These are phyloP conservation scores for Phellopilus nigrolimitatus DNA, from an alignment of 1,284 basidiomycete species.

Conservation along the genomic window DNA sequence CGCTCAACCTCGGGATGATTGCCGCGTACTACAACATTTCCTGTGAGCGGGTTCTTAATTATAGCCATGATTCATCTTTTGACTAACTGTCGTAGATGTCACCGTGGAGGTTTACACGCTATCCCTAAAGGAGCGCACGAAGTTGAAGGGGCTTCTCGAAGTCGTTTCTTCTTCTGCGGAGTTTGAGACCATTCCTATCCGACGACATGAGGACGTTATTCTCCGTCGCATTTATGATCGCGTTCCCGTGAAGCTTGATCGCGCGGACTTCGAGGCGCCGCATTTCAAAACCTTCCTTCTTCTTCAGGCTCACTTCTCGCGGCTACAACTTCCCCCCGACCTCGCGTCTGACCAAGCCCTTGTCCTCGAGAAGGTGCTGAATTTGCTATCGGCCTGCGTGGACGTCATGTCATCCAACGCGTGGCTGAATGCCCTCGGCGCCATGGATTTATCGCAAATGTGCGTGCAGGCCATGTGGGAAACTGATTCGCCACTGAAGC, in stretches of 20 bases:
- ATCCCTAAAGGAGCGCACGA: slow-evolving; percentile 95
- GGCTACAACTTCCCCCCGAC: slow-evolving; percentile 87
- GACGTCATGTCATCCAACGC: slow-evolving; percentile 98
- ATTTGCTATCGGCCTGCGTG: slow-evolving; percentile 87
- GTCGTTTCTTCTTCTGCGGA: slow-evolving; percentile 96
- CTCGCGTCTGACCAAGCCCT: slow-evolving; percentile 86
- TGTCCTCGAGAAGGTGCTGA: slow-evolving; percentile 87
- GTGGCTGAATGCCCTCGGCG: slow-evolving; percentile 90
- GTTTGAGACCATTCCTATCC: slow-evolving; percentile 92
- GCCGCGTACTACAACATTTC: slow-evolving; percentile 92
- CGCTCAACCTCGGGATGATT: slow-evolving; percentile 94
- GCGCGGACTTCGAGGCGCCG: slow-evolving; percentile 84
- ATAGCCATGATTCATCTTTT: background rate
- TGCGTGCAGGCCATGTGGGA: slow-evolving; percentile 99
- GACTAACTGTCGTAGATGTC: slow-evolving; percentile 54
- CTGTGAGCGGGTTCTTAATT: slow-evolving; percentile 43
- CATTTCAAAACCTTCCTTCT: slow-evolving; percentile 98
- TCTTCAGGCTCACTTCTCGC: slow-evolving; percentile 95
- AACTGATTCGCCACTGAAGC: slow-evolving; percentile 88
- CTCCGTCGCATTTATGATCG: slow-evolving; percentile 91
- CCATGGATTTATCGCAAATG: slow-evolving; percentile 99
- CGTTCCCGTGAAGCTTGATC: slow-evolving; percentile 92
- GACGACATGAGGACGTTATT: slow-evolving; percentile 82
- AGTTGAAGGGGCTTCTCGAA: slow-evolving; percentile 94
- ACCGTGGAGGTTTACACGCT: slow-evolving; percentile 96